Percentiles rank a stretch among this genome's conserved stretches.
These are phyloP conservation scores for Xylaria scruposa DNA, from an alignment of 495 filamentous ascomycete species.

Conservation along the genomic window DNA sequence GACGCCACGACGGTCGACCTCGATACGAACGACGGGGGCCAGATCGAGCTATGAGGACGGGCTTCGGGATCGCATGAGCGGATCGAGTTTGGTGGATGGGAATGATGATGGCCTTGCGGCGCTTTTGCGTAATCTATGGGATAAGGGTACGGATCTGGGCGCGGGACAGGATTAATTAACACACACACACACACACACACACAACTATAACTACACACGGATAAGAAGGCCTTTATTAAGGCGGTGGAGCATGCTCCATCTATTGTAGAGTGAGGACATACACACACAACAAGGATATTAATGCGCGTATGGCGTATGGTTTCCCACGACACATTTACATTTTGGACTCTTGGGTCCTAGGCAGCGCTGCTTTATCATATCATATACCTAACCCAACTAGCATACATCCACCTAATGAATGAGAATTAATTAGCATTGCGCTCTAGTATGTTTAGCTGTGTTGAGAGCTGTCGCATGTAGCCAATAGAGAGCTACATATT, in stretches of 20 bases:
- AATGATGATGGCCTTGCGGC: conserved; percentile 53
- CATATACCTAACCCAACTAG: not conserved
- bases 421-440: conserved; percentile 7
- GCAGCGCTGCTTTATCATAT: not conserved
- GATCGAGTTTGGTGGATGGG: conserved; percentile 49
- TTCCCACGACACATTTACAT: not conserved
- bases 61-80: conserved; percentile 47
- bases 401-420: conserved; percentile 23
- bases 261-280: conserved; percentile 1
- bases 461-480: no score
- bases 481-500: not conserved
- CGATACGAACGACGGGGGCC: conserved; percentile 40
- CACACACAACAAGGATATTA: conserved; percentile 6
- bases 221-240: not conserved
- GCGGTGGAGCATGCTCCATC: not conserved
- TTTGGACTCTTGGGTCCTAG: not conserved
- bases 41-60: conserved; percentile 49
- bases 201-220: no score
- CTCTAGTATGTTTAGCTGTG: not conserved
- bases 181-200: not conserved
- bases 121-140: conserved; percentile 60
- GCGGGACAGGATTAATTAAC: conserved; percentile 10
- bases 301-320: not conserved
- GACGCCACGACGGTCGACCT: conserved; percentile 39
- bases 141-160: conserved; percentile 59